Evolutionary conservation across 2,329 filamentous ascomycete species (phyloP), one percentile per base, ranked within the genome.

Genomic region (Onygenales sp.): DNA sequence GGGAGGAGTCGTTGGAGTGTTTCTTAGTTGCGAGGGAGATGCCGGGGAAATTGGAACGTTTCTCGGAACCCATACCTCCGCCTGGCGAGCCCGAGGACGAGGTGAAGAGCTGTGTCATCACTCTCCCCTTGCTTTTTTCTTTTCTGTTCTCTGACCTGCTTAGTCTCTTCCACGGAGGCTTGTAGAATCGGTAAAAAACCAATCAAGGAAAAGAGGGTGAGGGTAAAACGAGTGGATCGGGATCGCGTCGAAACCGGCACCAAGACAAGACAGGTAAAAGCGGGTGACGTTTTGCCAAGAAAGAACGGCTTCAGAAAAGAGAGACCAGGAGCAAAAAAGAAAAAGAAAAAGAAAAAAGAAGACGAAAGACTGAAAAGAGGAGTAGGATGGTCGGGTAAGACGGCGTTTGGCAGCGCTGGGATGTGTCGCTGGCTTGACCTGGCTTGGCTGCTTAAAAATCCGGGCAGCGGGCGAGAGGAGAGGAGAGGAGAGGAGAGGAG

Each of bases 1-100:
- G 79, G 59, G 68, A 76, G 58, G 74, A 73, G 57, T 69, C 69
- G 62, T 74, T 75, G 63, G 73, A 63, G 54, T 74, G 70, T 59
- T 75, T 75, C 61, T 71, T 74, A 48, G 71, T 69, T 10, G 70
- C 64, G 46, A 75, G 67, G 36, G 72, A 74, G 39, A 75, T 65
- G 60, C 70, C 64, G 54, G 72, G 68, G 58, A 75, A 75, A 59
- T 73, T 75, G 52, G 66, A 66, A 59, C 72, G 72, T 61, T 73
- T 73, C 64, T 75, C 72, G 55, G 69, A 70, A 27, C 45, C 31
- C 38, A 32, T 14, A 54, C 70, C 62, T 66, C 72, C 70, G 46
- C 66, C 61, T 56, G 71, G 65, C 57, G 70, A 63, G 53, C 58
- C 66, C 50, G 68, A 57, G 42, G 59, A 70, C 54, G 52, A 74